Percentiles rank a stretch among this genome's conserved stretches.
Conservation (phyloP, 108 stramenopile species). For the Nitzschia palea region DNA sequence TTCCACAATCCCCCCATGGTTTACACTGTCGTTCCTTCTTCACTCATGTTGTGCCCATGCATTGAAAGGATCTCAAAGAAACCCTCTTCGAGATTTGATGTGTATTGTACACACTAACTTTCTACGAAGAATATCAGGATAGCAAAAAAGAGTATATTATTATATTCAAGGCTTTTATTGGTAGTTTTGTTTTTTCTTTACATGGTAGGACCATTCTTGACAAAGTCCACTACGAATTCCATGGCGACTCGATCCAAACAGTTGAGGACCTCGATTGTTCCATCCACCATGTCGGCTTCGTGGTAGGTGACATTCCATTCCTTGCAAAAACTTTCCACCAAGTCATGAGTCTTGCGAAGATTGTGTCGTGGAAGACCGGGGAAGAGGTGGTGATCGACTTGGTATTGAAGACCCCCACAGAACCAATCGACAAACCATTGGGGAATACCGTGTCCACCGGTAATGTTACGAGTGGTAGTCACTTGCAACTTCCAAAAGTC, state of each 20-base stretch:
- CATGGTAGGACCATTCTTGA: conserved; percentile 90
- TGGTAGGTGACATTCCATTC: conserved; percentile 95
- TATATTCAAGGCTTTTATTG: not conserved
- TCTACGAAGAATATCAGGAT: too few species aligned
- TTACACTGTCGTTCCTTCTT: too few species aligned
- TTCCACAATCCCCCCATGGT: too few species aligned
- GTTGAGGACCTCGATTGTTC: conserved; percentile 79
- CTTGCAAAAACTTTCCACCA: conserved; percentile 96
- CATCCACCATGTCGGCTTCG: conserved; percentile 79
- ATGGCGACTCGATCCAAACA: conserved; percentile 73
- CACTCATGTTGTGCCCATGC: too few species aligned
- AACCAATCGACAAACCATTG: conserved; percentile 98
- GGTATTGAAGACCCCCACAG: conserved; percentile 98
- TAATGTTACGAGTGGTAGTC: conserved; percentile 98
- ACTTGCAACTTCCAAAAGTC: conserved; percentile 99
- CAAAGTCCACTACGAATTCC: conserved; percentile 81
- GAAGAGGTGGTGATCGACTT: conserved; percentile 99
- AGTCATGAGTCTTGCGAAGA: conserved; percentile 79
- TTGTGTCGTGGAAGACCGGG: conserved; percentile 96
- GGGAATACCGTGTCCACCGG: conserved; percentile 89
- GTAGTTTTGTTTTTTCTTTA: conserved; percentile 36
- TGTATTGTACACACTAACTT: too few species aligned
- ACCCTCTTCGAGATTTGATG: too few species aligned
- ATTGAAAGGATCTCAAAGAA: too few species aligned
- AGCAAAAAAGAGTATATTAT: too few species aligned